These are phyloP conservation scores for Globisporangium irregulare DNA, from an alignment of 352 stramenopile species.

Conservation along the genomic window DNA sequence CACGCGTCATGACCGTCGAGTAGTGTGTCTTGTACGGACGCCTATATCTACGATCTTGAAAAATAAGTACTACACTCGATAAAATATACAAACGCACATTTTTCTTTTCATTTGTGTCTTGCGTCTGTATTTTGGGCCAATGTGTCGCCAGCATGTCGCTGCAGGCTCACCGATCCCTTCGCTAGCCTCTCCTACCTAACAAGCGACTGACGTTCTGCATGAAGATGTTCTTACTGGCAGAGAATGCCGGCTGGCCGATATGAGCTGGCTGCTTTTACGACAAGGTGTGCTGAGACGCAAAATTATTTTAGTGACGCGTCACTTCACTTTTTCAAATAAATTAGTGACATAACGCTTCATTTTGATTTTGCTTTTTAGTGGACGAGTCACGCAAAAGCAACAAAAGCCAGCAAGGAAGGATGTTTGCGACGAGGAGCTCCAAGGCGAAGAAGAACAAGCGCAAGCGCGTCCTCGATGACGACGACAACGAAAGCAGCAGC, in stretches of 20 bases:
- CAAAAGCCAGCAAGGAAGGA: not conserved
- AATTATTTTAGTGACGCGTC: not conserved
- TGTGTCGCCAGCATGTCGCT: too few species aligned
- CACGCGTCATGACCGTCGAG: not conserved
- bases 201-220: too few species aligned
- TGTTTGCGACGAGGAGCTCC: conserved; percentile 20
- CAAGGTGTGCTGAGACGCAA: too few species aligned
- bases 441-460: conserved; percentile 24
- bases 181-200: too few species aligned
- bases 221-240: too few species aligned
- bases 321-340: not conserved
- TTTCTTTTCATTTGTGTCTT: not conserved
- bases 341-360: not conserved
- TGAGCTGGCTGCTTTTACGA: too few species aligned
- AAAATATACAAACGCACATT: conserved; percentile 1
- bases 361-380: not conserved
- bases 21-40: not conserved
- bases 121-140: too few species aligned
- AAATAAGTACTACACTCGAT: not conserved
- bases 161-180: too few species aligned
- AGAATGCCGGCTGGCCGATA: too few species aligned
- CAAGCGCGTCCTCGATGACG: conserved; percentile 18
- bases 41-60: not conserved
- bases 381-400: not conserved
- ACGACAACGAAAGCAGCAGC: conserved; percentile 6